Conservation (phyloP, 345 rosid species). For the Sisymbrium irio region DNA sequence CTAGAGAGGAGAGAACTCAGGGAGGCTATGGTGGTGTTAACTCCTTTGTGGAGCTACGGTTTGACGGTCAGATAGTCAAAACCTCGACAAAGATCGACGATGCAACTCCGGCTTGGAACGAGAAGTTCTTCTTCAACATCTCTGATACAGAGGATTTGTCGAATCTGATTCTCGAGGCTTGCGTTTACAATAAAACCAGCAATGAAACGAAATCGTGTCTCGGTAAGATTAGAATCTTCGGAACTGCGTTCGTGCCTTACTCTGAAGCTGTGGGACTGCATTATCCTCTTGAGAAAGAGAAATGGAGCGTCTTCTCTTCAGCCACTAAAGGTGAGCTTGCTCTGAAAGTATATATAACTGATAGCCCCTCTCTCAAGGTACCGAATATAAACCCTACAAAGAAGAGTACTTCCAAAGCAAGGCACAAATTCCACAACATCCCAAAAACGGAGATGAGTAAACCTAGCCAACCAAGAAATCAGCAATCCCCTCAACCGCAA, state of each 20-base stretch:
- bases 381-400: slow-evolving; percentile 51
- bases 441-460: slow-evolving; percentile 7
- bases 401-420: slow-evolving; percentile 35
- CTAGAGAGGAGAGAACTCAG: slow-evolving; percentile 46
- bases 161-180: slow-evolving; percentile 61
- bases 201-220: slow-evolving; percentile 50
- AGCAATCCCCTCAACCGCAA: slow-evolving; percentile 32
- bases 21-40: slow-evolving; percentile 43
- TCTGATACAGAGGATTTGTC: slow-evolving; percentile 59
- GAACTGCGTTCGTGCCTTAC: slow-evolving; percentile 69
- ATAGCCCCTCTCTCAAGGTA: slow-evolving; percentile 51
- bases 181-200: slow-evolving; percentile 46
- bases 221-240: slow-evolving; percentile 69
- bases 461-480: background rate
- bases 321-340: slow-evolving; percentile 65
- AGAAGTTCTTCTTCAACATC: slow-evolving; percentile 77
- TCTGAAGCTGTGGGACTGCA: slow-evolving; percentile 75
- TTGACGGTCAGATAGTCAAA: slow-evolving; percentile 69
- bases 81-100: slow-evolving; percentile 65
- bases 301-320: slow-evolving; percentile 42
- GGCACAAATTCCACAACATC: slow-evolving; percentile 15
- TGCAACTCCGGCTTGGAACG: slow-evolving; percentile 79
- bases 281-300: slow-evolving; percentile 85
- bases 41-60: slow-evolving; percentile 77
- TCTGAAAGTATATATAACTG: slow-evolving; percentile 68